phyloP scores from a whole-genome alignment of 495 filamentous ascomycete genomes.

The Chaetomium cochliodes region DNA sequence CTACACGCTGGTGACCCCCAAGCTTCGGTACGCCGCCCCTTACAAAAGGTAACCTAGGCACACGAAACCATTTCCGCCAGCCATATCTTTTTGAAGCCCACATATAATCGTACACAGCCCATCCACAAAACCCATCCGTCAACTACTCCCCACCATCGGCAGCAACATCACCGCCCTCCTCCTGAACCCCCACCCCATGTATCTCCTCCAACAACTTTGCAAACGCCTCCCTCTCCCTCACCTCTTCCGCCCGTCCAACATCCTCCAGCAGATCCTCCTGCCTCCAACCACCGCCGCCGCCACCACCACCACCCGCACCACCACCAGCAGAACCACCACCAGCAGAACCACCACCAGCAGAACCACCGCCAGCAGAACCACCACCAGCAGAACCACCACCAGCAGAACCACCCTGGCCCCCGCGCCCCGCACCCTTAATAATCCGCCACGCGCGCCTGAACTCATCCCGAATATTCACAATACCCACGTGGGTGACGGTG shows the following conservation, averaged over 20 bases:
- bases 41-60: background rate
- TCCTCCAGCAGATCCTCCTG: slow-evolving; percentile 45
- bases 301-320: too few species aligned
- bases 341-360: background rate
- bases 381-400: background rate
- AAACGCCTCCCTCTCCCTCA: slow-evolving; percentile 37
- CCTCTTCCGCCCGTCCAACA: slow-evolving; percentile 26
- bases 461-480: slow-evolving; percentile 74
- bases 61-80: background rate
- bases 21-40: background rate
- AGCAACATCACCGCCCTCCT: background rate
- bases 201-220: slow-evolving; percentile 41
- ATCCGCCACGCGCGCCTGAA: slow-evolving; percentile 71
- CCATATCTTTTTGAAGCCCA: background rate
- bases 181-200: slow-evolving; percentile 32
- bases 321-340: background rate
- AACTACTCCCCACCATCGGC: background rate
- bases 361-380: too few species aligned
- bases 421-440: slow-evolving; percentile 45
- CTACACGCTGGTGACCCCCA: background rate
- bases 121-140: background rate
- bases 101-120: background rate
- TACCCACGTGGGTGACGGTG: slow-evolving; percentile 73
- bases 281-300: background rate
- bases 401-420: background rate